Percentiles rank a stretch among this genome's conserved stretches.
Evolutionary conservation across 148 eudicot species (phyloP).

Genomic region (Cornus suecica): DNA sequence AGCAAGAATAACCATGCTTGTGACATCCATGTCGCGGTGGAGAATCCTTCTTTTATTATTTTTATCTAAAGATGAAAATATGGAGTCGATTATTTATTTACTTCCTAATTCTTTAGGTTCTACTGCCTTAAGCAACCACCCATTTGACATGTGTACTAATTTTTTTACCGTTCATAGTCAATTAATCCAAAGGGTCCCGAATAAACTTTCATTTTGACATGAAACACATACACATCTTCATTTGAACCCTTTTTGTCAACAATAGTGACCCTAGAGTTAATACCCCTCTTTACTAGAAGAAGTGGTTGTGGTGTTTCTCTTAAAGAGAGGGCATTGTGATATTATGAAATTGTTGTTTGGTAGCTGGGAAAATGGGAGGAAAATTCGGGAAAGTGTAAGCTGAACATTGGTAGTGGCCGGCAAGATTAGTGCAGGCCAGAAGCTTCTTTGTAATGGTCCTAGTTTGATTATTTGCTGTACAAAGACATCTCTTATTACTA

Average conservation of each 20-base stretch:
- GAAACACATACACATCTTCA: not conserved
- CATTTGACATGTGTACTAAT: too few relatives aligned
- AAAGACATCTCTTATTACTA: not conserved
- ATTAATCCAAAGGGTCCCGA: not conserved
- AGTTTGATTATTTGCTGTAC: not conserved
- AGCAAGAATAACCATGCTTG: too few relatives aligned
- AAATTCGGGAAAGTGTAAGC: conserved; percentile 10
- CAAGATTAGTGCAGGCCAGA: not conserved
- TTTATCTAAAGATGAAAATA: too few relatives aligned
- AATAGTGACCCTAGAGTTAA: not conserved
- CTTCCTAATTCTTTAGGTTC: too few relatives aligned
- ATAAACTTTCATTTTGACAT: not conserved
- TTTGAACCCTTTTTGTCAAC: not conserved
- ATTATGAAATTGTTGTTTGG: not conserved
- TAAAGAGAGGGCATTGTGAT: not conserved
- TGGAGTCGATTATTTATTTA: too few relatives aligned
- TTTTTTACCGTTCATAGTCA: too few relatives aligned
- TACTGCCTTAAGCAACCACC: too few relatives aligned
- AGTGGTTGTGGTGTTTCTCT: not conserved
- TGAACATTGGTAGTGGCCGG: not conserved
- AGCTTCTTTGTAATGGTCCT: not conserved
- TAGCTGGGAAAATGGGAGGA: not conserved
- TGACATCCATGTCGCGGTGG: too few relatives aligned
- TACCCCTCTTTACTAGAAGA: not conserved
- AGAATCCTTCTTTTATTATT: too few relatives aligned